Evolutionary conservation across 1,139 yeast species (phyloP), one percentile per base, ranked within the genome.

Genomic region (Lodderomyces pseudojiufengensis): DNA sequence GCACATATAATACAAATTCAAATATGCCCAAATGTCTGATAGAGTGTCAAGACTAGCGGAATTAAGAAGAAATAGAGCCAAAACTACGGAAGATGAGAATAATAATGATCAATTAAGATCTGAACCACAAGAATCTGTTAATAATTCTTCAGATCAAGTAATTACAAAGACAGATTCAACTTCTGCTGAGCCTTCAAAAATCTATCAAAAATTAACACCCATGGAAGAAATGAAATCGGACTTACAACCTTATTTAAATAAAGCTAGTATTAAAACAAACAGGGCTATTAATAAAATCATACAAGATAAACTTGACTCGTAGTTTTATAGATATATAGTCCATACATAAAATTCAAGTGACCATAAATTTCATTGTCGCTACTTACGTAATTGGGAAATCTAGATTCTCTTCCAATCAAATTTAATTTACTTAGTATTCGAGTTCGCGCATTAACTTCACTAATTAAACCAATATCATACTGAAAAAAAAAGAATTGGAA

Each of bases 331-430:
- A n/a, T n/a, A n/a, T n/a, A n/a, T n/a, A n/a, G n/a, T n/a, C n/a
- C n/a, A n/a, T n/a, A n/a, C n/a, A n/a, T n/a, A n/a, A n/a, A n/a
- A n/a, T n/a, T n/a, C n/a, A n/a, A n/a, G n/a, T n/a, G n/a, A n/a
- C n/a, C n/a, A n/a, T n/a, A n/a, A n/a, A n/a, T n/a, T n/a, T n/a
- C n/a, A n/a, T n/a, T n/a, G n/a, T n/a, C n/a, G n/a, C n/a, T n/a
- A n/a, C n/a, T n/a, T 59, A 39, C 70, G 67, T 18, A 42, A 58
- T 46, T 30, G 32, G 66, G 69, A 40, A 64, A 55, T 61, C 70
- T 25, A 54, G 47, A 20, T 36, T 29, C n/a, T 46, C 55, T 50
- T 52, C 73, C 73, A 67, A 67, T 64, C 63, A 63, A 48, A 62
- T 36, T 18, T 18, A 18, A 18, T 5, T 18, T 18, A n/a, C n/a